Conservation (phyloP, 2,329 filamentous ascomycete species). For the Aspergillus sp. region DNA sequence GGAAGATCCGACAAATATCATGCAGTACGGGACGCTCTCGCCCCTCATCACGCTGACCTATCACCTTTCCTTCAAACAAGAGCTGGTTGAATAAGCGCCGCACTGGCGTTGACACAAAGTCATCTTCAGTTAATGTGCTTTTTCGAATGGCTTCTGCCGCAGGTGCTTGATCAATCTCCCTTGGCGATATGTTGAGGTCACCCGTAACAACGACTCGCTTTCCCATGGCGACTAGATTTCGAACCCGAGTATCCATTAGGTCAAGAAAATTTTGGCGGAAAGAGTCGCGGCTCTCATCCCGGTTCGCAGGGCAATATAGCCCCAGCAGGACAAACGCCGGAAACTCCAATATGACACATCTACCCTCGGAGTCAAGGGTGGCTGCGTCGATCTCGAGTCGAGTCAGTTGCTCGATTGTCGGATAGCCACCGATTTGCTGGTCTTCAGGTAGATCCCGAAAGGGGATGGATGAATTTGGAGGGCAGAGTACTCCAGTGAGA, state of each 20-base stretch:
- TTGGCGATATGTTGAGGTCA: slow-evolving; percentile 77
- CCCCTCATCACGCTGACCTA: slow-evolving; percentile 64
- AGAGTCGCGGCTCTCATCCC: slow-evolving; percentile 77
- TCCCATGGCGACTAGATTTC: slow-evolving; percentile 76
- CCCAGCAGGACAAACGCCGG: slow-evolving; percentile 91
- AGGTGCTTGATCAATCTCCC: slow-evolving; percentile 73
- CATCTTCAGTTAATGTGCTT: slow-evolving; percentile 63
- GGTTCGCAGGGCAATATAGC: slow-evolving; percentile 86
- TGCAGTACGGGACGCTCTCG: slow-evolving; percentile 71
- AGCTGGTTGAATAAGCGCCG: slow-evolving; percentile 82
- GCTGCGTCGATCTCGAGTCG: slow-evolving; percentile 63
- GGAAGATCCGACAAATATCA: slow-evolving; percentile 80
- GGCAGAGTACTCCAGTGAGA: slow-evolving; percentile 75
- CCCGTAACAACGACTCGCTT: slow-evolving; percentile 85
- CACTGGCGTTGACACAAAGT: slow-evolving; percentile 71
- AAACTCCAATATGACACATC: slow-evolving; percentile 89
- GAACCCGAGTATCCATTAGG: slow-evolving; percentile 76
- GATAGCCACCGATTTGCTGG: slow-evolving; percentile 87
- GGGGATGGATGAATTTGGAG: slow-evolving; percentile 66
- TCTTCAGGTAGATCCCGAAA: slow-evolving; percentile 73
- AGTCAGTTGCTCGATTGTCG: slow-evolving; percentile 64
- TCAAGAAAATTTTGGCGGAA: slow-evolving; percentile 80
- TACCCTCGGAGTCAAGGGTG: slow-evolving; percentile 82
- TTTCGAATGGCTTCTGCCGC: slow-evolving; percentile 70
- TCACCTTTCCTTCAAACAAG: slow-evolving; percentile 69